Evolutionary conservation across 495 filamentous ascomycete genomes (phyloP), one percentile per base, ranked within the genome.

Genomic region (Bathelium albidoporum): DNA sequence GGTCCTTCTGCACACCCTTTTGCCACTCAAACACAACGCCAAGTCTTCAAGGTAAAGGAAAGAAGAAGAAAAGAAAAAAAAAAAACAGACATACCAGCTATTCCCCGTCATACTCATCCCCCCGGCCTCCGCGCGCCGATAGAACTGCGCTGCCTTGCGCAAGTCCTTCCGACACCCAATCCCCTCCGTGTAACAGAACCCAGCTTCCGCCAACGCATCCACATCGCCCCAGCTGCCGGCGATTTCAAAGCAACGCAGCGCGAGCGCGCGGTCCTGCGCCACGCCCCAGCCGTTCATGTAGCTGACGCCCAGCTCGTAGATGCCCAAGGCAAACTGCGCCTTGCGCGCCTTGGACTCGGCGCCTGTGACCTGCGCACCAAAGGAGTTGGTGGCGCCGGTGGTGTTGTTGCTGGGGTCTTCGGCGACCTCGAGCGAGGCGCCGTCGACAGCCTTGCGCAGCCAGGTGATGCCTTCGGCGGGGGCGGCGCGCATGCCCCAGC

Each of bases 201-300:
- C 75, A 3, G 75, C 73, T 59, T 77, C 75, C 18, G 73, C 69
- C 60, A 98, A 83, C 5, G 94, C 94, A 74, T 98, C 94, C 9
- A 87, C 85, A 77, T 98, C 94, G n/a, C 94, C 94, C 94, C 94
- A 97, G 68, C 88, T 86, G 58, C 88, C 92, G 43, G 94, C 95
- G 65, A 96, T 95, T 73, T 98, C 94, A 72, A 96, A 98, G 68
- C 95, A 97, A 52, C 90, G 82, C 65, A 98, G 74, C 1, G 91
- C 94, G 61, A 96, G 79, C 3, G 81, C 78, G 71, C 95, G 96
- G 71, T 98, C 92, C 73, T 94, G 90, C 66, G 92, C 86, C 53
- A 92, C 94, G 3, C 94, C 94, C 94, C 94, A 98, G 1, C 94
- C 94, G 67, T 98, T 96, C 83, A 97, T 87, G 73, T 97, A 89